phyloP scores from a whole-genome alignment of 192 early-diverging fungal species.

The Neocallimastix lanati region DNA sequence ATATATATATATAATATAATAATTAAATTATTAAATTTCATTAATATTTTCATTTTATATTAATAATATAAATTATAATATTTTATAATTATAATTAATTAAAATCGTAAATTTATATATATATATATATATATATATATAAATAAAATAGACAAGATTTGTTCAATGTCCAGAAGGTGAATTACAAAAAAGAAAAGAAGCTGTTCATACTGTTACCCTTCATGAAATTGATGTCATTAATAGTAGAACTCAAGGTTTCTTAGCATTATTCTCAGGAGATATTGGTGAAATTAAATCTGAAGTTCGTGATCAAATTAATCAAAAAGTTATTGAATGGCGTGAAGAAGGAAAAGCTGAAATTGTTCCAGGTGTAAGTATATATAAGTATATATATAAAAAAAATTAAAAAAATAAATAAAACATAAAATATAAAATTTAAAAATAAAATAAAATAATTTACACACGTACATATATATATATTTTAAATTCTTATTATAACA shows the following conservation, averaged over 20 bases:
- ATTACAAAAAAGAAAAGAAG: slow-evolving; percentile 88
- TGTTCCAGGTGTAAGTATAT: slow-evolving; percentile 63
- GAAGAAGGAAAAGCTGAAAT: slow-evolving; percentile 98
- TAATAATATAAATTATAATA: too few relatives aligned
- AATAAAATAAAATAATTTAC: too few relatives aligned
- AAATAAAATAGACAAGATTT: slow-evolving; percentile 52
- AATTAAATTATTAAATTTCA: too few relatives aligned
- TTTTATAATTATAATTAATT: too few relatives aligned
- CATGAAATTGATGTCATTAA: slow-evolving; percentile 99
- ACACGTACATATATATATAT: too few relatives aligned
- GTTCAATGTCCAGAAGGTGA: slow-evolving; percentile 98
- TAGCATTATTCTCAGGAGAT: slow-evolving; percentile 92
- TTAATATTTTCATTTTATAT: too few relatives aligned
- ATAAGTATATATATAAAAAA: slow-evolving; percentile 6
- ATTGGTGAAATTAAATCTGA: slow-evolving; percentile 96
- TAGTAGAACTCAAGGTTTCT: slow-evolving; percentile 86
- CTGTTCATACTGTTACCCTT: slow-evolving; percentile 93
- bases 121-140: too few relatives aligned
- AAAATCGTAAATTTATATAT: too few relatives aligned
- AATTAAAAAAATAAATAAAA: not conserved
- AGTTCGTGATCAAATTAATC: slow-evolving; percentile 94
- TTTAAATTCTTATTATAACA: too few relatives aligned
- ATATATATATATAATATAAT: too few relatives aligned
- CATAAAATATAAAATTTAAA: too few relatives aligned
- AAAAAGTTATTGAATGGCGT: slow-evolving; percentile 88